Conservation (phyloP, 2,329 filamentous ascomycete genomes). For the Phaeosphaeria sp. region DNA sequence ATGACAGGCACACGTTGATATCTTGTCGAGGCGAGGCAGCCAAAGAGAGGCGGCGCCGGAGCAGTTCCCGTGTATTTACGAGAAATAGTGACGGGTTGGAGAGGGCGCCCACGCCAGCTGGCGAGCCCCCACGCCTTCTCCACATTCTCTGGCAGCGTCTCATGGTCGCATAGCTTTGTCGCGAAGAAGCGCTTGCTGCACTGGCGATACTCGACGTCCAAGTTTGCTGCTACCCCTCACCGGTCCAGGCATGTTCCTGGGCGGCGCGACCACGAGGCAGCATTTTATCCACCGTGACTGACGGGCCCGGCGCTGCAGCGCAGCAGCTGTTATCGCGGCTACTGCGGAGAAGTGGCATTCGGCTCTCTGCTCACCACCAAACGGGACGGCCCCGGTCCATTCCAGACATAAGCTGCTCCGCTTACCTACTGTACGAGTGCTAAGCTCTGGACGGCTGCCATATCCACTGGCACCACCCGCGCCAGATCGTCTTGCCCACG, state of each 20-base stretch:
- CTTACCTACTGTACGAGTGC: too few species aligned
- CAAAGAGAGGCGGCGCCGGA: conserved; percentile 1
- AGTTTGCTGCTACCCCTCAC: too few species aligned
- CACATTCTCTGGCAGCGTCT: conserved; percentile 11
- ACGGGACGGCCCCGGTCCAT: not conserved
- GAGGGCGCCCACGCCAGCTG: conserved; percentile 6
- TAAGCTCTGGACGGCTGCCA: conserved; percentile 14
- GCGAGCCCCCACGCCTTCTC: conserved; percentile 22
- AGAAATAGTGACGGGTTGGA: conserved; percentile 12
- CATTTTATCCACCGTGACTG: conserved; percentile 20
- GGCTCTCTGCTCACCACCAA: not conserved
- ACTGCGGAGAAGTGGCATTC: conserved; percentile 28
- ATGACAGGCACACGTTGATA: conserved; percentile 20
- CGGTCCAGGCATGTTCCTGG: conserved; percentile 4
- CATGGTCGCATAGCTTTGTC: not conserved
- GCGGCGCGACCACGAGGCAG: not conserved
- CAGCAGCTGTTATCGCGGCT: conserved; percentile 35
- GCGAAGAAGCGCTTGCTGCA: too few species aligned
- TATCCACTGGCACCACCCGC: conserved; percentile 18
- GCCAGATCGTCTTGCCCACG: conserved; percentile 18
- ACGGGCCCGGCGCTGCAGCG: not conserved
- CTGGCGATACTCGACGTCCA: not conserved
- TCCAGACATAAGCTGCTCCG: not conserved
- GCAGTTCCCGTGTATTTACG: conserved; percentile 13
- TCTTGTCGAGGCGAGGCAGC: conserved; percentile 4